A percentile compares a stretch with the other conserved stretches of the same genome.
Evolutionary conservation across 1,139 yeast genomes (phyloP).

Genomic region (Protomyces macrosporus): DNA sequence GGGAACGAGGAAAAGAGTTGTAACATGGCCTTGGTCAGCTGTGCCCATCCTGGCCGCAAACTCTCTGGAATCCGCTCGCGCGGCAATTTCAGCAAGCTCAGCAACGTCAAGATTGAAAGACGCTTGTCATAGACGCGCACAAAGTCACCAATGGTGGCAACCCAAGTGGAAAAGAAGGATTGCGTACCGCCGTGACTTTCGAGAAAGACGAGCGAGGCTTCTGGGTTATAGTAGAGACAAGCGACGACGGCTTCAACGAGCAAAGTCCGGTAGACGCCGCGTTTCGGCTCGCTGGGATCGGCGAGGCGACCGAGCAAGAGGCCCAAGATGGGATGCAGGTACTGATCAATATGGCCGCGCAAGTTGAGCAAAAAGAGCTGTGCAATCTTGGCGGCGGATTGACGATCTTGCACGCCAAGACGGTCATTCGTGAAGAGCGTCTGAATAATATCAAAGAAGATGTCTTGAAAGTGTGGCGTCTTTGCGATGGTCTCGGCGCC

Average conservation of each 20-base stretch:
- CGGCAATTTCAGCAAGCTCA: constrained; percentile 46
- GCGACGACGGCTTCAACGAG: constrained; percentile 64
- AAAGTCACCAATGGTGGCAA: constrained; percentile 51
- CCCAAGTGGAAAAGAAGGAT: constrained; percentile 64
- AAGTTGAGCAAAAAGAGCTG: constrained; percentile 53
- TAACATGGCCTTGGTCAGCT: constrained; percentile 49
- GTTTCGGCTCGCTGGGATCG: constrained; percentile 33
- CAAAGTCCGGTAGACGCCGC: constrained; percentile 42
- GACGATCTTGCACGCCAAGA: constrained; percentile 50
- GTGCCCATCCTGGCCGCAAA: constrained; percentile 38
- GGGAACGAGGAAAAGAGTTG: constrained; percentile 59
- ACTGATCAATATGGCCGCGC: constrained; percentile 43
- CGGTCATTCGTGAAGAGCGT: constrained; percentile 38
- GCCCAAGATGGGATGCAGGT: constrained; percentile 44
- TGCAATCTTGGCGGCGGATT: constrained; percentile 50
- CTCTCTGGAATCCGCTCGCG: constrained; percentile 41
- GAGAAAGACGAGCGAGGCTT: constrained; percentile 51
- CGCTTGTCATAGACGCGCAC: constrained; percentile 80
- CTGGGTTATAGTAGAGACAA: constrained; percentile 59
- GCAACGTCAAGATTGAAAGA: constrained; percentile 61
- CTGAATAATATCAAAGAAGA: constrained; percentile 42
- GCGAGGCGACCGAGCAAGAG: constrained; percentile 36
- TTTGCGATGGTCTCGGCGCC: constrained; percentile 52
- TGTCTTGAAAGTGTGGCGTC: constrained; percentile 39
- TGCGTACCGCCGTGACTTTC: constrained; percentile 47